phyloP scores from a whole-genome alignment of 2,329 filamentous ascomycete species.

The Neopestalotiopsis rosae region DNA sequence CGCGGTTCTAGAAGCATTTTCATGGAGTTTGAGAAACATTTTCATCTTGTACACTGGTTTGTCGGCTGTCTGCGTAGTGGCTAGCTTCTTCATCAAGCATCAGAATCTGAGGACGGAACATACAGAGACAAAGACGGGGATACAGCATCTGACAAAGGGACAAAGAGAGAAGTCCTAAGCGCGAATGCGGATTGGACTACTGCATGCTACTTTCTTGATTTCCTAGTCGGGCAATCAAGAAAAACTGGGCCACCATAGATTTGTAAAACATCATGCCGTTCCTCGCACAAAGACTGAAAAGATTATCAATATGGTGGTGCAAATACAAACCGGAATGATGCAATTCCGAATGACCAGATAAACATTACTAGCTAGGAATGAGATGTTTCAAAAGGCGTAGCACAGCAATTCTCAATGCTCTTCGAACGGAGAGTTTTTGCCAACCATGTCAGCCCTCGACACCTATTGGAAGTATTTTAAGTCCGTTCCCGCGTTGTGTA shows the following conservation, averaged over 20 bases:
- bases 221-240: too few relatives aligned
- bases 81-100: constrained; percentile 50
- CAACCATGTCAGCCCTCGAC: too few relatives aligned
- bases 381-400: neutral
- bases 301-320: neutral
- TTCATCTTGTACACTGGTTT: constrained; percentile 53
- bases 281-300: neutral
- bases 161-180: neutral
- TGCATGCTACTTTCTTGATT: too few relatives aligned
- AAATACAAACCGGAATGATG: neutral
- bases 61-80: constrained; percentile 44
- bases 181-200: too few relatives aligned
- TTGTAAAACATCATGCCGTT: too few relatives aligned
- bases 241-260: too few relatives aligned
- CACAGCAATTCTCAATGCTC: too few relatives aligned
- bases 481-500: too few relatives aligned
- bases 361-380: neutral
- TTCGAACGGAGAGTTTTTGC: too few relatives aligned
- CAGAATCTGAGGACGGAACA: constrained; percentile 52
- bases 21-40: constrained; percentile 53
- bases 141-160: constrained; percentile 20
- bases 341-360: neutral
- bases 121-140: constrained; percentile 55
- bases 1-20: constrained; percentile 50
- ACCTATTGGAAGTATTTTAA: too few relatives aligned